A percentile compares a stretch with the other conserved stretches of the same genome.
Evolutionary conservation across 1,139 yeast genomes (phyloP).

Genomic region (Dujonia santamariae): DNA sequence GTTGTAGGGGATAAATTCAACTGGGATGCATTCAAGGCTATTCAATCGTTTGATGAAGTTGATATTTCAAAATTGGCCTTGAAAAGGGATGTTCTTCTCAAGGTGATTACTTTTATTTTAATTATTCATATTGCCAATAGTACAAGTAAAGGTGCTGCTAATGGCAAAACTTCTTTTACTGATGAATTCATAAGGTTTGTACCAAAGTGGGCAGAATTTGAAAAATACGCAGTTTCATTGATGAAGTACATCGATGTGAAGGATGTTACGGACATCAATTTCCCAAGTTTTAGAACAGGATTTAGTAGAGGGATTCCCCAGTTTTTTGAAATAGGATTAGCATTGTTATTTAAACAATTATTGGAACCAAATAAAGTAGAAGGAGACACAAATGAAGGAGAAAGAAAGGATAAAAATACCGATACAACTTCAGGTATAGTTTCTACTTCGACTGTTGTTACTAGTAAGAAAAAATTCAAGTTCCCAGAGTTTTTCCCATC

Average conservation of each 20-base stretch:
- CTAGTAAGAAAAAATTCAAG: conserved; percentile 2
- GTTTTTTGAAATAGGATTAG: conserved; percentile 33
- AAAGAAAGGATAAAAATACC: no score
- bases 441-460: neutral
- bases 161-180: neutral
- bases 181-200: conserved; percentile 10
- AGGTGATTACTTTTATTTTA: conserved; percentile 45
- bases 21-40: conserved; percentile 21
- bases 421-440: neutral
- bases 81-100: conserved; percentile 30
- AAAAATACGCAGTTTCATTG: conserved; percentile 28
- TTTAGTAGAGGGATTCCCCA: conserved; percentile 30
- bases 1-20: conserved; percentile 12
- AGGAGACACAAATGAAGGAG: neutral
- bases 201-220: conserved; percentile 33
- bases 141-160: no score
- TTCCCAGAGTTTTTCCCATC: conserved; percentile 26
- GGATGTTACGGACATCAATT: conserved; percentile 3
- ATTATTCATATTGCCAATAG: no score
- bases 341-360: conserved; percentile 34
- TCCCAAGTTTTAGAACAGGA: conserved; percentile 22
- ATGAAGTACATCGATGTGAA: conserved; percentile 44
- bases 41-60: conserved; percentile 21
- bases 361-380: conserved; percentile 13
- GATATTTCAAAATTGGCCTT: conserved; percentile 31